Percentiles rank a stretch among this genome's conserved stretches.
These are phyloP conservation scores for Alternaria ethzedia DNA, from an alignment of 2,329 filamentous ascomycete genomes.

Conservation along the genomic window DNA sequence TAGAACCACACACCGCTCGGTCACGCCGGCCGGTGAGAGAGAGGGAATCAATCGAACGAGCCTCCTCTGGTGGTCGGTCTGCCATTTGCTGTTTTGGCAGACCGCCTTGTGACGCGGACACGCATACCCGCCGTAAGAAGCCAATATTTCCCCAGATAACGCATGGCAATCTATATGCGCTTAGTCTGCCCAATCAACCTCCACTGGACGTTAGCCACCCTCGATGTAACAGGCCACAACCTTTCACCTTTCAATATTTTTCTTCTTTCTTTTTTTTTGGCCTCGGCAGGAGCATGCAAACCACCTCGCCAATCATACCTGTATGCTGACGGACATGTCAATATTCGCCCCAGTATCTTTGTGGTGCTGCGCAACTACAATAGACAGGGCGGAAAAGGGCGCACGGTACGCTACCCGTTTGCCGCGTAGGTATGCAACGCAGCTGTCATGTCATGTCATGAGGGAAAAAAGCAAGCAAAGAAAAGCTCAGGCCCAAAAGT, in stretches of 20 bases:
- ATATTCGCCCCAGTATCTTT: neutral
- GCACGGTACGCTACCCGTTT: neutral
- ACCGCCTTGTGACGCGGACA: constrained; percentile 1
- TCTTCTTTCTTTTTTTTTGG: neutral
- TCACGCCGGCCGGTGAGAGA: neutral
- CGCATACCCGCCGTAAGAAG: neutral
- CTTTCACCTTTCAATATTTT: neutral
- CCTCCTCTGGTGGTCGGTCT: neutral
- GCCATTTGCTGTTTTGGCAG: neutral
- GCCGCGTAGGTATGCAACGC: neutral
- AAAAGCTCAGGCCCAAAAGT: neutral
- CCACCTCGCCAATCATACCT: neutral
- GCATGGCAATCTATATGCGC: constrained; percentile 8
- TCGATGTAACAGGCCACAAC: neutral
- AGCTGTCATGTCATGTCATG: neutral
- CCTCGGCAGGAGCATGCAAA: neutral
- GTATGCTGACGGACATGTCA: neutral
- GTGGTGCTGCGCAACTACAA: neutral
- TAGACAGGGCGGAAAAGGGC: neutral
- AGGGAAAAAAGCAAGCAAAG: neutral
- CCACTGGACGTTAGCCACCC: neutral
- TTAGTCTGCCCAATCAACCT: constrained; percentile 1
- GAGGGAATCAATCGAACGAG: neutral
- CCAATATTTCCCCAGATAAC: constrained; percentile 8
- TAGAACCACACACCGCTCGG: constrained; percentile 2